phyloP scores from a whole-genome alignment of 352 stramenopile genomes.

The Peronospora destructor region DNA sequence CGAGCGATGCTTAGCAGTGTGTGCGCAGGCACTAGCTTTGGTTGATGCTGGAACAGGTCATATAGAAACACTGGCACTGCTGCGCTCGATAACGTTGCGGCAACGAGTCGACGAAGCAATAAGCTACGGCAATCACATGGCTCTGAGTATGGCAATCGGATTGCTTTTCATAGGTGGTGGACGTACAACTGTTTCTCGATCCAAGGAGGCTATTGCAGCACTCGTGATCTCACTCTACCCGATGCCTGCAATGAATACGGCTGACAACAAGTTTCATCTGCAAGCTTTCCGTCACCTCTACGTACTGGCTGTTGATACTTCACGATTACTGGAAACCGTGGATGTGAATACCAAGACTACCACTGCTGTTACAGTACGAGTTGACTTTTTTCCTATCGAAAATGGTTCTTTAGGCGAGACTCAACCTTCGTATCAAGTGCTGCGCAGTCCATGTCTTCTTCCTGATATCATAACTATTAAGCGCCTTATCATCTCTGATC shows the following conservation, averaged over 20 bases:
- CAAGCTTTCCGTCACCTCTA: constrained; percentile 89
- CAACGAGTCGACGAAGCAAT: constrained; percentile 77
- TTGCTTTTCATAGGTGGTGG: constrained; percentile 95
- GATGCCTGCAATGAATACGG: constrained; percentile 87
- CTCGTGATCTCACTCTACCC: constrained; percentile 94
- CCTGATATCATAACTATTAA: constrained; percentile 53
- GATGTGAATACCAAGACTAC: constrained; percentile 50
- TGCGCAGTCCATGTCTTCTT: constrained; percentile 65
- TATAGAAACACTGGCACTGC: constrained; percentile 87
- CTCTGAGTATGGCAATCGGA: constrained; percentile 90
- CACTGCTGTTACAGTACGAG: constrained; percentile 39
- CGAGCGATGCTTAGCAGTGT: constrained; percentile 90
- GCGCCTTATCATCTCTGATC: constrained; percentile 42
- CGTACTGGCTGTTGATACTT: constrained; percentile 74
- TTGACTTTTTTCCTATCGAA: constrained; percentile 31
- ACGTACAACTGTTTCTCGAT: constrained; percentile 86
- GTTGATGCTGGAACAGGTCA: constrained; percentile 95
- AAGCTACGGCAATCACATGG: constrained; percentile 95
- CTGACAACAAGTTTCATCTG: constrained; percentile 91
- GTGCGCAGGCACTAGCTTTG: constrained; percentile 89
- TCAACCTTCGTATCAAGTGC: constrained; percentile 18
- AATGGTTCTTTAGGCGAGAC: constrained; percentile 1
- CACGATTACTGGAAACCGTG: constrained; percentile 65
- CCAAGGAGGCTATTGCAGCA: constrained; percentile 87
- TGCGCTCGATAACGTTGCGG: constrained; percentile 82